Conservation (phyloP, 305 asterid species). For the Ajuga reptans region DNA sequence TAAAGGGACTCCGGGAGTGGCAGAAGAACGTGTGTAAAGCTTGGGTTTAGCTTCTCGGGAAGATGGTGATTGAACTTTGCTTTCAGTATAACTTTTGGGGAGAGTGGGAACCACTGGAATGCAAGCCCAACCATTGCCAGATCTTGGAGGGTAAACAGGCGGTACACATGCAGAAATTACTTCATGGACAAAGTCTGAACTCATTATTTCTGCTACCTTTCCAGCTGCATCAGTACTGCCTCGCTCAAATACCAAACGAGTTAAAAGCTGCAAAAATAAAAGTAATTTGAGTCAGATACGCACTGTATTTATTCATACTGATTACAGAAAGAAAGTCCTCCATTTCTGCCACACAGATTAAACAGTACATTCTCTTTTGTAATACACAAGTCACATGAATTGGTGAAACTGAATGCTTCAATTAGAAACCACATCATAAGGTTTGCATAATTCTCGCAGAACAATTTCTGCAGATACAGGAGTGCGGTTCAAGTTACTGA, state of each 20-base stretch:
- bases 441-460: background rate
- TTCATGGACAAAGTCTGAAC: conserved; percentile 94
- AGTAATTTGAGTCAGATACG: conserved; percentile 22
- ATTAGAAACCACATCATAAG: background rate
- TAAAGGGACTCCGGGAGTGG: conserved; percentile 77
- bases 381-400: conserved; percentile 9
- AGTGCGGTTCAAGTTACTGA: background rate
- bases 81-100: conserved; percentile 53
- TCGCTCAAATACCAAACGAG: conserved; percentile 89
- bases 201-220: conserved; percentile 94
- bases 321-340: conserved; percentile 13
- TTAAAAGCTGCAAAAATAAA: conserved; percentile 63
- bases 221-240: conserved; percentile 96
- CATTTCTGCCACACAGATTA: conserved; percentile 3
- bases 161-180: conserved; percentile 96
- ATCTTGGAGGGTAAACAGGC: conserved; percentile 96
- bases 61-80: conserved; percentile 66
- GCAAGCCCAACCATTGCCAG: conserved; percentile 97
- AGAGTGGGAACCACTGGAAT: conserved; percentile 82
- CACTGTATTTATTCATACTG: background rate
- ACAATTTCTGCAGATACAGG: background rate
- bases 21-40: conserved; percentile 74
- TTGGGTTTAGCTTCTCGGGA: conserved; percentile 83
- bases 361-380: background rate
- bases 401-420: conserved; percentile 7